Base-by-base conservation (phyloP, 768 basidiomycete genomes). In the Strobilomyces dryophilus region DNA sequence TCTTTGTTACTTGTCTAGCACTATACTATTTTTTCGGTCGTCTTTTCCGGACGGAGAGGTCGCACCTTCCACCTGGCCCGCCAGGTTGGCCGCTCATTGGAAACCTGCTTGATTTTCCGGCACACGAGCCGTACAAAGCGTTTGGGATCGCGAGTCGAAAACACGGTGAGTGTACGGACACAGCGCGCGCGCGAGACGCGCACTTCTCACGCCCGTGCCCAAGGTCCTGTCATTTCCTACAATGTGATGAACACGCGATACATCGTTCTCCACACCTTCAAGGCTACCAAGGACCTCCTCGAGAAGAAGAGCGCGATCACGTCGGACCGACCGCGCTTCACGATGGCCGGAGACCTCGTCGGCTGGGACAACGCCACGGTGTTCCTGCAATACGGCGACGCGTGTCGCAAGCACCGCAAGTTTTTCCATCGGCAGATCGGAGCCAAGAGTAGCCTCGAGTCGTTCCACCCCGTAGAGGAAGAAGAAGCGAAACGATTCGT, bases 31-130 rank as follows among this genome's bases (percentile, higher is more conserved):
- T 59, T 15, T 37, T 39, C 4, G n/a, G 9, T 17, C 34, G 52
- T 15, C 14, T 58, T 18, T 4, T 45, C 11, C 18, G 32, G 17
- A 20, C 43, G 4, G 46, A 20, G 10, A 44, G 14, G 1, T 11
- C 17, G 11, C 44, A 36, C 1, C 50, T 51, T 20, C 59, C 46
- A 18, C 61, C 56, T 36, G 56, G 60, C 7, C 29, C 29, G 6
- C 29, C 29, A 29, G 29, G 29, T 29, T 53, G 51, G 39, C 80
- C 73, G 8, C 34, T 83, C 11, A 66, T 83, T 36, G 82, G 81
- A 29, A 82, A 82, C 58, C 59, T 79, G 5, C 62, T 81, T n/a
- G 80, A 83, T 57, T 77, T 83, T 75, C 82, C 82, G 26, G 67
- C 68, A 15, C 71, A 73, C 41, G 67, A 72, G 48, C 76, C 78